Evolutionary conservation across 176 grass and related monocot genomes (phyloP), one percentile per base, ranked within the genome.

Genomic region (Bromus sterilis): DNA sequence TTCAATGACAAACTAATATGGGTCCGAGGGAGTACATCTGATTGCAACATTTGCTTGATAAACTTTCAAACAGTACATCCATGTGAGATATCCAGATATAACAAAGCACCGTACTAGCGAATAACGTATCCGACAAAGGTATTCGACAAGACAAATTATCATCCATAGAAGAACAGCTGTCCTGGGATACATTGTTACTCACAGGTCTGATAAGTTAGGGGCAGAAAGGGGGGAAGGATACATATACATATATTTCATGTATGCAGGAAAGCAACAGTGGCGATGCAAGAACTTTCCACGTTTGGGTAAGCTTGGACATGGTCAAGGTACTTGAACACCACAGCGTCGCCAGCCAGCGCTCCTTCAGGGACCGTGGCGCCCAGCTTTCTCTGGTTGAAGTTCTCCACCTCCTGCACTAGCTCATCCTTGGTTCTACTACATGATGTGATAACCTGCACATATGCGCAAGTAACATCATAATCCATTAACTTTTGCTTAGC

Each of bases 381-480:
- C 34, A 83, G 20, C 64, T 83, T 86, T 70, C 85, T 90, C 72
- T 94, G 87, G 66, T 93, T 91, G 63, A 94, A 94, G 76, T 86
- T 91, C 43, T 89, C 92, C 37, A 93, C 86, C 63, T 98, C 95
- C 76, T 87, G 90, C 67, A 94, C 28, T 62, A 98, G 67, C 78
- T 94, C 95, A 80, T 98, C 92, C 80, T 85, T 98, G 59, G 88
- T 94, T 40, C 82, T 89, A 90, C 88, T 98, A 75, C 88, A 94
- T 43, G 92, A 93, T 42, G 92, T 94, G 61, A 94, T 91, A 41
- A 94, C 89, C 94, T 97, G 42, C 49, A 83, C 42, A 82, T 41
- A 79, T 57, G n/a, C 11, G 0, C 2, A 37, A 61, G 62, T 42
- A 36, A 42, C 1, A 77, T 77, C 62, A 11, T 25, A 4, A 61